phyloP scores from a whole-genome alignment of 1,139 yeast genomes.

The Pichia sp. region DNA sequence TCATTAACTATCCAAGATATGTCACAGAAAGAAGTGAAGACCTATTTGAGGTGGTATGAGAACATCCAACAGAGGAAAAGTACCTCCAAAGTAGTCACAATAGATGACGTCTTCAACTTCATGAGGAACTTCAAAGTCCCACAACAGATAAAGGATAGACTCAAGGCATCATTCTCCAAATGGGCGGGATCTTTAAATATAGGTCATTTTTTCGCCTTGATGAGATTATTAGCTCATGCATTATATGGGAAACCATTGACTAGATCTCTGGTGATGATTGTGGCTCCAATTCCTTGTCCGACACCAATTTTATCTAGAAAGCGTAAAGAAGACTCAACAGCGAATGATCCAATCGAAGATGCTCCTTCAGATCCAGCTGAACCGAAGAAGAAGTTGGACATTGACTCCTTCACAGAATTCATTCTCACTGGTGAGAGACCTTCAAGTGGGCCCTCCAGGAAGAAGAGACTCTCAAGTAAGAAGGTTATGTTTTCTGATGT shows the following conservation, averaged over 20 bases:
- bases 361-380: slow-evolving; percentile 19
- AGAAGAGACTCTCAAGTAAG: slow-evolving; percentile 30
- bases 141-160: slow-evolving; percentile 34
- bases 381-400: slow-evolving; percentile 38
- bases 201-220: slow-evolving; percentile 69
- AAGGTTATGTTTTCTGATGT: slow-evolving; percentile 69
- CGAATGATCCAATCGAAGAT: slow-evolving; percentile 18
- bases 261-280: slow-evolving; percentile 41
- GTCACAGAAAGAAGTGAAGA: slow-evolving; percentile 57
- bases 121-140: slow-evolving; percentile 53
- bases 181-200: slow-evolving; percentile 44
- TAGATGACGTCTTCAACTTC: slow-evolving; percentile 59
- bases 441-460: slow-evolving; percentile 19
- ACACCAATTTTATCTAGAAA: slow-evolving; percentile 57
- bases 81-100: slow-evolving; percentile 42
- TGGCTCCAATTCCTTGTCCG: slow-evolving; percentile 61
- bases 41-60: slow-evolving; percentile 74
- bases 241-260: slow-evolving; percentile 41
- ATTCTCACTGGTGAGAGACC: slow-evolving; percentile 68
- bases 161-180: slow-evolving; percentile 43
- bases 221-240: slow-evolving; percentile 58
- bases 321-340: slow-evolving; percentile 27
- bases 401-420: slow-evolving; percentile 70
- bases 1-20: slow-evolving; percentile 57
- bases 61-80: slow-evolving; percentile 50